Percentiles rank a stretch among this genome's conserved stretches.
Conservation (phyloP, 1,284 basidiomycete genomes). For the Ustilago hordei region DNA sequence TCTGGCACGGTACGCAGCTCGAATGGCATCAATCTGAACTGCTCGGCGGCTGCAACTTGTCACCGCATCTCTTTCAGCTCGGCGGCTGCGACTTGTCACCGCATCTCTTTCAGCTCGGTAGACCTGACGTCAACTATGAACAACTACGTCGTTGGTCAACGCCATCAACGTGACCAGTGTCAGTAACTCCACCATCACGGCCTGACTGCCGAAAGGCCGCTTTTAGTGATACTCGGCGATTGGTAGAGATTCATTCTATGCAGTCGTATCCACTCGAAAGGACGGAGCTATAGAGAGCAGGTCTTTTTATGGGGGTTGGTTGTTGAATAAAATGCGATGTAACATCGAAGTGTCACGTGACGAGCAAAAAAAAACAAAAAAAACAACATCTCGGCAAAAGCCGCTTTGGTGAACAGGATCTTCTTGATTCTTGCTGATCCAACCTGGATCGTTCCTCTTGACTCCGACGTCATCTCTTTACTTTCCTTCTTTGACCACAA, state of each 20-base stretch:
- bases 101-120: constrained; percentile 9
- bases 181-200: neutral
- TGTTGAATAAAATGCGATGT: neutral
- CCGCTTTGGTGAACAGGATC: constrained; percentile 3
- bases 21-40: constrained; percentile 16
- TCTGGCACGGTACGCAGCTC: constrained; percentile 14
- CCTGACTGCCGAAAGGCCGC: too few species aligned
- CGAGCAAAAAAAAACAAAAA: neutral
- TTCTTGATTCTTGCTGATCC: constrained; percentile 4
- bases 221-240: too few species aligned
- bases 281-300: too few species aligned
- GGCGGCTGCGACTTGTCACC: constrained; percentile 9
- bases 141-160: constrained; percentile 8
- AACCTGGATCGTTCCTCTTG: neutral
- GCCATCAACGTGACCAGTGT: constrained; percentile 12
- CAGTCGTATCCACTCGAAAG: too few species aligned
- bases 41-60: constrained; percentile 10
- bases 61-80: constrained; percentile 10
- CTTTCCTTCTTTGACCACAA: neutral
- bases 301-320: too few species aligned
- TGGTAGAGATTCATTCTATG: too few species aligned
- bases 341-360: neutral
- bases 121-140: constrained; percentile 1
- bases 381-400: neutral
- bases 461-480: neutral